phyloP scores from a whole-genome alignment of 495 filamentous ascomycete species.

The Amniculicola lignicola region DNA sequence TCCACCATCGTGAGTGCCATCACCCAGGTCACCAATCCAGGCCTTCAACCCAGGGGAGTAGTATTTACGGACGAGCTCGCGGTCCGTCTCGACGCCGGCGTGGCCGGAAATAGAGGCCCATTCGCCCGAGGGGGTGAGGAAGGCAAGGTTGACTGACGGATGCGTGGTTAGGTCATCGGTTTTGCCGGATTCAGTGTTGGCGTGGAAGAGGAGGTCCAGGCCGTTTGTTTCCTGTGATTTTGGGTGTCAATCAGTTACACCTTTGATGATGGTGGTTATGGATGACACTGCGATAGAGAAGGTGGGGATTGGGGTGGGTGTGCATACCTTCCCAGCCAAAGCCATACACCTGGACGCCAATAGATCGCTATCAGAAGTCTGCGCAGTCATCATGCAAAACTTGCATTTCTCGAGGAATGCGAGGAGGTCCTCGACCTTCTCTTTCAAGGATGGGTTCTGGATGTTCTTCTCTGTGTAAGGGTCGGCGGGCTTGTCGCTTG shows the following conservation, averaged over 20 bases:
- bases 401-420: conserved; percentile 67
- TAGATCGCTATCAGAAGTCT: conserved; percentile 54
- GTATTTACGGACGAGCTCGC: conserved; percentile 65
- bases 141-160: conserved; percentile 79
- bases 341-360: conserved; percentile 87
- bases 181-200: conserved; percentile 91
- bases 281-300: neutral
- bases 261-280: neutral
- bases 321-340: conserved; percentile 70
- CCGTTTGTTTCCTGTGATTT: conserved; percentile 75
- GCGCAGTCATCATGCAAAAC: conserved; percentile 75
- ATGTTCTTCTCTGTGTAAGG: conserved; percentile 77
- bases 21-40: conserved; percentile 88
- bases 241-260: too few species aligned
- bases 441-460: conserved; percentile 59
- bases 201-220: conserved; percentile 88
- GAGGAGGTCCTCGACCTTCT: conserved; percentile 75
- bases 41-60: conserved; percentile 74
- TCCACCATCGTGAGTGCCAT: conserved; percentile 80
- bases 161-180: conserved; percentile 75
- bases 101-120: conserved; percentile 81
- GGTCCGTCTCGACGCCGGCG: conserved; percentile 65
- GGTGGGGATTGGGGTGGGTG: neutral
- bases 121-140: conserved; percentile 70
- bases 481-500: conserved; percentile 60